Evolutionary conservation across 2,329 filamentous ascomycete genomes (phyloP).

Genomic region (Coniochaeta sp.): DNA sequence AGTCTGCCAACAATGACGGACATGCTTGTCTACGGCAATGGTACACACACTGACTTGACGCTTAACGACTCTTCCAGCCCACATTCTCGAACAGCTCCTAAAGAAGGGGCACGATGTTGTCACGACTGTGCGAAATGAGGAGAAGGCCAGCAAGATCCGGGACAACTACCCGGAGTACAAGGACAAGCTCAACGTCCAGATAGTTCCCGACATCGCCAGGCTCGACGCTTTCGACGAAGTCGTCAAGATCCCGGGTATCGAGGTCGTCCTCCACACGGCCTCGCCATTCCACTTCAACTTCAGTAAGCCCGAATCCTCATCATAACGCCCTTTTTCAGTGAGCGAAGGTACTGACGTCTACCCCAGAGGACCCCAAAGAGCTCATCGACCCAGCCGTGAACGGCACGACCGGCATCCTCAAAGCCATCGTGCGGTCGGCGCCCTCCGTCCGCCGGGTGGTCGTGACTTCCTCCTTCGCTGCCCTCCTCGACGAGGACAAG

Average conservation of each 20-base stretch:
- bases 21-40: neutral
- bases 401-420: conserved; percentile 62
- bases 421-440: conserved; percentile 54
- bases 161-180: conserved; percentile 34
- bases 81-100: conserved; percentile 48
- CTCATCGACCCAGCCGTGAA: conserved; percentile 51
- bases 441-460: conserved; percentile 64
- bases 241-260: conserved; percentile 39
- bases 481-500: conserved; percentile 34
- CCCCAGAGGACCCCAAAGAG: conserved; percentile 38
- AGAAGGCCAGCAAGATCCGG: conserved; percentile 45
- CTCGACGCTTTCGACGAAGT: conserved; percentile 66
- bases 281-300: conserved; percentile 51
- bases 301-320: conserved; percentile 20
- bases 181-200: conserved; percentile 39
- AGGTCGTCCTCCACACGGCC: conserved; percentile 53
- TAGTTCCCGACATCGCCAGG: conserved; percentile 73
- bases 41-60: too few species aligned
- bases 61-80: conserved; percentile 28
- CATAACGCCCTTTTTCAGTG: neutral
- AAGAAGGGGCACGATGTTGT: conserved; percentile 42
- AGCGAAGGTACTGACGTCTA: neutral
- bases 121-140: conserved; percentile 47
- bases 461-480: conserved; percentile 49
- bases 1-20: too few species aligned